phyloP scores from a whole-genome alignment of 2,329 filamentous ascomycete genomes.

The Akanthomyces muscarius region DNA sequence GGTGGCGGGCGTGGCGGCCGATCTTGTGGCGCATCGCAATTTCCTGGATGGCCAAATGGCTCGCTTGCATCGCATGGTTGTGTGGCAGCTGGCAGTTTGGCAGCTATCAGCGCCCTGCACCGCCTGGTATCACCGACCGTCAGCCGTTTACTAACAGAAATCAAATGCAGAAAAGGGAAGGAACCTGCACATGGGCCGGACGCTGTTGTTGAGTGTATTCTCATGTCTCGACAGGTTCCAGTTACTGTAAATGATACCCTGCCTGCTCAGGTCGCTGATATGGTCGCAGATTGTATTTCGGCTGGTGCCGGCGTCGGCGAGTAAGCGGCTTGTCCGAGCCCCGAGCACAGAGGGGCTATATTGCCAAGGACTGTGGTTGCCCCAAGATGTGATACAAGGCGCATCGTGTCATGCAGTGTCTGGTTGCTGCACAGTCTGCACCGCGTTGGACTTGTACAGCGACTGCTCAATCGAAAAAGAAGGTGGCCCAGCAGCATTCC shows the following conservation, averaged over 20 bases:
- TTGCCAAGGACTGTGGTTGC: not conserved
- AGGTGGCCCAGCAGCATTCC: not conserved
- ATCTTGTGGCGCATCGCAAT: slow-evolving; percentile 18
- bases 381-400: slow-evolving; percentile 10
- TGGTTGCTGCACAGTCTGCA: not conserved
- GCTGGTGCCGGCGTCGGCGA: not conserved
- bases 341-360: slow-evolving; percentile 8
- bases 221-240: not conserved
- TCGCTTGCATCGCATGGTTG: not conserved
- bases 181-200: not conserved
- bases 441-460: not conserved
- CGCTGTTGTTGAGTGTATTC: not conserved
- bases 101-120: not conserved
- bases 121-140: not conserved
- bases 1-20: slow-evolving; percentile 5
- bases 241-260: not conserved
- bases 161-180: not conserved
- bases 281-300: not conserved
- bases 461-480: not conserved
- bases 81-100: not conserved
- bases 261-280: not conserved
- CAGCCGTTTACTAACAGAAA: not conserved
- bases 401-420: not conserved
- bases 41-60: not conserved
- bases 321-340: slow-evolving; percentile 5